Percentiles rank a stretch among this genome's conserved stretches.
phyloP scores from a whole-genome alignment of 2,329 filamentous ascomycete species.

The Colletotrichum siamense region DNA sequence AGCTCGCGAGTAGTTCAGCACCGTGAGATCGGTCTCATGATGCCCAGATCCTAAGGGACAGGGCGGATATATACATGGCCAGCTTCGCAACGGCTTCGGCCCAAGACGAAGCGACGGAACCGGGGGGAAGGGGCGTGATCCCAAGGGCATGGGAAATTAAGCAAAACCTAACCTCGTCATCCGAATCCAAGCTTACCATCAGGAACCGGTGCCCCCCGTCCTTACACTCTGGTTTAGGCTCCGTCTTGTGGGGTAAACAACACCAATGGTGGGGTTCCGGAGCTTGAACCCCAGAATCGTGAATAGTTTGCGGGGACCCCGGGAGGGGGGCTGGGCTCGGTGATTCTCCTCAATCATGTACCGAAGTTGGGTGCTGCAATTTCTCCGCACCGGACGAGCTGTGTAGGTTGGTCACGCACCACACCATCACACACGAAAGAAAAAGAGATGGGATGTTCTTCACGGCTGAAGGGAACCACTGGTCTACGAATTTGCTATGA shows the following conservation, averaged over 20 bases:
- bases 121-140: neutral
- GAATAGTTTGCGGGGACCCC: neutral
- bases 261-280: neutral
- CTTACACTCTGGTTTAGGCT: neutral
- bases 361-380: neutral
- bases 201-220: neutral
- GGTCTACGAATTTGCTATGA: neutral
- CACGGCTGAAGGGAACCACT: neutral
- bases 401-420: neutral
- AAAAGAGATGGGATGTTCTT: neutral
- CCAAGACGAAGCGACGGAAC: neutral
- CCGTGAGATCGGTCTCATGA: neutral
- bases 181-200: neutral
- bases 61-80: neutral
- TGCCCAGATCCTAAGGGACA: neutral
- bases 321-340: slow-evolving; percentile 4
- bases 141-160: neutral
- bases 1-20: neutral
- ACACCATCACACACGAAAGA: neutral
- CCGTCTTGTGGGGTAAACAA: neutral
- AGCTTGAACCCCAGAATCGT: slow-evolving; percentile 5
- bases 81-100: neutral
- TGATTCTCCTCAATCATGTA: slow-evolving; percentile 8
- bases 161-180: neutral
- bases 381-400: slow-evolving; percentile 7